These are phyloP conservation scores for Starmera quercuum DNA, from an alignment of 805 yeast genomes.

Conservation along the genomic window DNA sequence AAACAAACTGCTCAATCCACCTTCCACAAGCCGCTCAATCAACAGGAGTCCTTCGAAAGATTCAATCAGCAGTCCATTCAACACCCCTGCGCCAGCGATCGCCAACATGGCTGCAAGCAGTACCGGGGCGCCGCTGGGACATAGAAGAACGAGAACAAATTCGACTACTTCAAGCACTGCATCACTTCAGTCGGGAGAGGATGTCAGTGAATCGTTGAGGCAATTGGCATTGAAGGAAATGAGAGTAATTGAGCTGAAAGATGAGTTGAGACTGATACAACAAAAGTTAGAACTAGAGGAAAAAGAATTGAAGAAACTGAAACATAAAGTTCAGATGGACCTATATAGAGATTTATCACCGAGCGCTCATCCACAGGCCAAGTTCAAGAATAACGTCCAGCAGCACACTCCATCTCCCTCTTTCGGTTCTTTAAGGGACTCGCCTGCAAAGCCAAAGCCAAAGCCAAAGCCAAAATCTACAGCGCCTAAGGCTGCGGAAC, in stretches of 20 bases:
- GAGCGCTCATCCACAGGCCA: too few relatives aligned
- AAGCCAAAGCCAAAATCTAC: conserved; percentile 1
- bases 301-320: conserved; percentile 24
- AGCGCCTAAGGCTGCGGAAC: conserved; percentile 1
- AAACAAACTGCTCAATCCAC: neutral
- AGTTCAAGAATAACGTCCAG: neutral
- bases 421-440: neutral
- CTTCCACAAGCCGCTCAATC: neutral
- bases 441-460: conserved; percentile 3
- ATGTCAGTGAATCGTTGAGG: conserved; percentile 48
- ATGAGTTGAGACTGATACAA: conserved; percentile 37
- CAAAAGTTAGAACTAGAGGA: conserved; percentile 36
- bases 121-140: too few relatives aligned
- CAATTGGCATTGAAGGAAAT: conserved; percentile 62
- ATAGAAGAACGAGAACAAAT: conserved; percentile 14
- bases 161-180: conserved; percentile 2
- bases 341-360: conserved; percentile 17
- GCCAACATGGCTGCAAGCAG: too few relatives aligned
- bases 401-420: too few relatives aligned
- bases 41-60: neutral
- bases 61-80: neutral
- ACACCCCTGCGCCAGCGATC: neutral
- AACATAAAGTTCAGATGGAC: conserved; percentile 24
- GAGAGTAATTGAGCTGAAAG: conserved; percentile 56
- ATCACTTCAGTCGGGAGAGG: conserved; percentile 12